A percentile compares a stretch with the other conserved stretches of the same genome.
These are phyloP conservation scores for Syzygium aqueum DNA, from an alignment of 345 rosid species.

Conservation along the genomic window DNA sequence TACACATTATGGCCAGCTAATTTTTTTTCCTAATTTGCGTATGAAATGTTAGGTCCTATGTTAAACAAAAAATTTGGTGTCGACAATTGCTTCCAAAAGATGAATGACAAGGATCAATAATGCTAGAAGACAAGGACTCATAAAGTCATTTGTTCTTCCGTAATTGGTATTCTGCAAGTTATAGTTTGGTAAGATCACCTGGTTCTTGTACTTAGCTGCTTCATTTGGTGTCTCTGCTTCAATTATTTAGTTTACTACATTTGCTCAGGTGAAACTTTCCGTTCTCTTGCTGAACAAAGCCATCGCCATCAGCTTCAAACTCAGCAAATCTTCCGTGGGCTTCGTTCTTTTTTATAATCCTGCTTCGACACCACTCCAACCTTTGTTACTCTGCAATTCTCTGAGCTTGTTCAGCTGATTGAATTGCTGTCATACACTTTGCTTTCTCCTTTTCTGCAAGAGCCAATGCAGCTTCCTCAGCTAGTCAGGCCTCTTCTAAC, in stretches of 20 bases:
- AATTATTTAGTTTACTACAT: neutral
- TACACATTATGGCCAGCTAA: too few relatives aligned
- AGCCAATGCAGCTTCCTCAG: slow-evolving; percentile 53
- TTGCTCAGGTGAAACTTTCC: neutral
- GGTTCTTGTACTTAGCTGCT: neutral
- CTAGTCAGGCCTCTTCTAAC: slow-evolving; percentile 38
- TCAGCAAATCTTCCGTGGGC: neutral
- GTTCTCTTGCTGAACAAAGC: slow-evolving; percentile 5
- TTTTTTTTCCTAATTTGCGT: too few relatives aligned
- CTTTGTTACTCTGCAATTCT: slow-evolving; percentile 22
- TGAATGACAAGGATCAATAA: too few relatives aligned
- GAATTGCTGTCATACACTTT: slow-evolving; percentile 46
- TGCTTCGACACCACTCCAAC: neutral
- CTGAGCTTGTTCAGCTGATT: slow-evolving; percentile 54
- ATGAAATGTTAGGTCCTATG: too few relatives aligned
- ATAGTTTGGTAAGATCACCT: neutral
- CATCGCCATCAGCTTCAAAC: neutral
- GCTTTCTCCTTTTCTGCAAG: slow-evolving; percentile 51
- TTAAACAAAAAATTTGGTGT: too few relatives aligned
- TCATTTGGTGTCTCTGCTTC: neutral
- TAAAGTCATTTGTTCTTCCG: neutral
- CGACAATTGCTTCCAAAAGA: too few relatives aligned
- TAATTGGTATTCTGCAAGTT: neutral
- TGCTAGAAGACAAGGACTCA: neutral
- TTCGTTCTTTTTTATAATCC: neutral